phyloP scores from a whole-genome alignment of 2,329 filamentous ascomycete genomes.

The Talaromyces verruculosus region DNA sequence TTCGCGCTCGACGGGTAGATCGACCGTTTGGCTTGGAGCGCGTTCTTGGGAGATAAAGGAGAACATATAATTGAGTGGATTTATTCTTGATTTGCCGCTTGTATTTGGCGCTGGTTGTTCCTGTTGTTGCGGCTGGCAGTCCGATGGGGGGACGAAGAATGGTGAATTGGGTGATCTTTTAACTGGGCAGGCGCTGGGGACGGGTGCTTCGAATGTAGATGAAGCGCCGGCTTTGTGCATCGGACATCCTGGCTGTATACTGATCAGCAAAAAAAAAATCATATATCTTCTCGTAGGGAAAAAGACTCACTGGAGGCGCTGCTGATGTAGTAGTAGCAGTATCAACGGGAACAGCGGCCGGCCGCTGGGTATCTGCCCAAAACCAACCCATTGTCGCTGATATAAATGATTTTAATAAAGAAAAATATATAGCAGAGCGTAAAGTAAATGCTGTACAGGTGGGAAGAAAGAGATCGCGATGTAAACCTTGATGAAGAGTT shows the following conservation, averaged over 20 bases:
- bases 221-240: constrained; percentile 59
- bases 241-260: constrained; percentile 64
- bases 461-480: neutral
- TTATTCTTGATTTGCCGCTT: constrained; percentile 60
- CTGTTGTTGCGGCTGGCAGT: constrained; percentile 32
- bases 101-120: constrained; percentile 33
- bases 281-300: constrained; percentile 40
- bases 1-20: constrained; percentile 78
- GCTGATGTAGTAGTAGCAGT: constrained; percentile 37
- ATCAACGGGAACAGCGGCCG: constrained; percentile 35
- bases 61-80: constrained; percentile 96
- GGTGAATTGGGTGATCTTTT: constrained; percentile 50
- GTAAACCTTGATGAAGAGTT: neutral
- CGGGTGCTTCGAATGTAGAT: constrained; percentile 29
- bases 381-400: constrained; percentile 64
- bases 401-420: neutral
- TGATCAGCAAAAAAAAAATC: constrained; percentile 39
- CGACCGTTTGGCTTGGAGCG: constrained; percentile 68
- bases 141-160: constrained; percentile 42
- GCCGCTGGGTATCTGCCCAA: constrained; percentile 59
- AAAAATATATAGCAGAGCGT: neutral
- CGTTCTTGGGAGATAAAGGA: constrained; percentile 76
- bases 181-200: constrained; percentile 46
- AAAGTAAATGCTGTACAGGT: constrained; percentile 17
- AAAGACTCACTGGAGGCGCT: constrained; percentile 19